These are phyloP conservation scores for Fusarium acutatum DNA, from an alignment of 2,329 filamentous ascomycete species.

Conservation along the genomic window DNA sequence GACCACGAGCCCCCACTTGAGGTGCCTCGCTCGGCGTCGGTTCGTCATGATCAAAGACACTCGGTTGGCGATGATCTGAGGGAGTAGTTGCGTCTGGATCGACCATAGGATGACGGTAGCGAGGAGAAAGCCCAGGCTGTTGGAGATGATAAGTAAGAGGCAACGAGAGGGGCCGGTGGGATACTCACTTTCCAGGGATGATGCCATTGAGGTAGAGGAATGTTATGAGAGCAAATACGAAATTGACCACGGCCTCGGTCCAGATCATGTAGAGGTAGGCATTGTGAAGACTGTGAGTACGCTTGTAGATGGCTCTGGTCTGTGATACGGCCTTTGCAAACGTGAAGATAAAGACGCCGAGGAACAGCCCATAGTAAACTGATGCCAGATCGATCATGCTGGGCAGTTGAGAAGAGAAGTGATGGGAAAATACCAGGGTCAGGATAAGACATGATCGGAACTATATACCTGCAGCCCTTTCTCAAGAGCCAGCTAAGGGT, in stretches of 20 bases:
- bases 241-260: constrained; percentile 37
- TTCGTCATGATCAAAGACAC: constrained; percentile 53
- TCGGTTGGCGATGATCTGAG: constrained; percentile 57
- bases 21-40: constrained; percentile 42
- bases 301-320: constrained; percentile 31
- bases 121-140: constrained; percentile 16
- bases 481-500: neutral
- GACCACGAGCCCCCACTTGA: constrained; percentile 49
- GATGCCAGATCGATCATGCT: constrained; percentile 33
- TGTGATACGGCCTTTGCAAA: constrained; percentile 35
- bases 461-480: neutral
- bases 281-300: constrained; percentile 26
- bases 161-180: fast-evolving
- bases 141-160: neutral
- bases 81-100: constrained; percentile 50
- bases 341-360: constrained; percentile 41
- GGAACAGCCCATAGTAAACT: constrained; percentile 39
- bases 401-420: neutral
- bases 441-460: neutral
- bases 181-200: constrained; percentile 18
- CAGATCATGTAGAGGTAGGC: constrained; percentile 43
- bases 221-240: constrained; percentile 39
- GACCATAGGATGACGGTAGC: constrained; percentile 21
- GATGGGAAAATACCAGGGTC: neutral
- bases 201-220: constrained; percentile 37